Evolutionary conservation across 2,329 filamentous ascomycete species (phyloP), one percentile per base, ranked within the genome.

Genomic region (Monilinia laxa): DNA sequence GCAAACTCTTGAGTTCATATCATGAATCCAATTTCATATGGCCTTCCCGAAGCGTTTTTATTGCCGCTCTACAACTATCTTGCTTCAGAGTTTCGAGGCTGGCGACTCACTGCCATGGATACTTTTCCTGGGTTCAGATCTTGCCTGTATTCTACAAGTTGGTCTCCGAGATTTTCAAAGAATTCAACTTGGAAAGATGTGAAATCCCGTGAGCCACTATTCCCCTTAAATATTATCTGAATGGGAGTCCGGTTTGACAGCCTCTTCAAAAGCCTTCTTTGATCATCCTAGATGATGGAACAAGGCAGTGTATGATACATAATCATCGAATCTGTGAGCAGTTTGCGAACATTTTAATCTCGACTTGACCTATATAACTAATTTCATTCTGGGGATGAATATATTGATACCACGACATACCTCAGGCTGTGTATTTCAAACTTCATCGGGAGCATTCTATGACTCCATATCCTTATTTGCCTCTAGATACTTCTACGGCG

Each of bases 241-340:
- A 58, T 77, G 69, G 1, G 67, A 68, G 7, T 78, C 73, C 3
- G 75, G 74, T 49, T 78, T 78, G 47, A 79, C 75, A 0, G 73
- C 77, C 66, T 81, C 76, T 23, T 77, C 76, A 49, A 76, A 75
- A 2, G 80, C 75, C 62, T 78, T 79, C 58, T 76, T 79, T 1
- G 76, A 79, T 5, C 79, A 74, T 35, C 31, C 7, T 35, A 3
- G 74, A 74, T 18, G 75, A 77, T 0, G 81, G 81, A 7, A 81
- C 77, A 38, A 83, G 76, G 63, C 77, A 78, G 68, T 81, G 82
- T 69, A 83, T 84, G 62, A 78, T 77, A 2, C 77, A 67, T 81
- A 81, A 62, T 80, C 76, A 25, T 81, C 81, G 68, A 80, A 83
- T 28, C 80, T 79, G 70, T 81, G 82, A 0, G 81, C 79, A 18